Base-by-base conservation (phyloP, 2,329 filamentous ascomycete species). In the Xylariales sp. region DNA sequence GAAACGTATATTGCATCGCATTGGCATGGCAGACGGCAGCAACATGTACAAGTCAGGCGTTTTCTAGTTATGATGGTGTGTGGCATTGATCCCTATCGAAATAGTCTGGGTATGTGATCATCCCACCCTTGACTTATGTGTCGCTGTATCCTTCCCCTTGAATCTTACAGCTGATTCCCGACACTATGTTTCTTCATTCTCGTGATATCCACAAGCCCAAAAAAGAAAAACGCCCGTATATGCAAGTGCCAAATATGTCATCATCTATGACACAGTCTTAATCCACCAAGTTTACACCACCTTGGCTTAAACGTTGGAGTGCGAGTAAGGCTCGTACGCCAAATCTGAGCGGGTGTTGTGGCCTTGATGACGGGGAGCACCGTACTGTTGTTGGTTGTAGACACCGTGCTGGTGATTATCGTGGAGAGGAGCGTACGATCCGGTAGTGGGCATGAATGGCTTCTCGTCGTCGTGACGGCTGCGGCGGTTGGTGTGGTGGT, bases 311-410 rank as follows among this genome's bases (percentile, higher is more conserved):
- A 42, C 39, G 19, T 22, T 27, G 9, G 39, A 42, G 37, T 40
- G 37, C 4, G 39, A 42, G 62, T 82, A 83, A 25, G 79, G 79
- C 71, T 83, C 79, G 61, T 83, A 83, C 28, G 76, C 78, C 49
- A 73, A 58, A 21, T 76, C 69, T n/a, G 66, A 63, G 40, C 70
- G 71, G 36, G 60, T 63, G 43, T 62, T 66, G 37, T 64, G 64
- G 43, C 59, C 56, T 45, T 69, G 53, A 55, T 69, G 57, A 46
- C 62, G 63, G 40, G 64, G 61, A 18, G 60, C 66, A 22, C 53
- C 62, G 46, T 70, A 71, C 24, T 57, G 52, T 38, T 57, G 52
- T 29, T 54, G 53, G 47, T 54, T 54, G 50, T 60, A 55, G 31
- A 48, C 54, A 22, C 48, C 42, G 19, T 57, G 43, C 12, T 10